Evolutionary conservation across 225 moss, liverwort and hornwort species (phyloP).

Genomic region (Asterella californica): DNA sequence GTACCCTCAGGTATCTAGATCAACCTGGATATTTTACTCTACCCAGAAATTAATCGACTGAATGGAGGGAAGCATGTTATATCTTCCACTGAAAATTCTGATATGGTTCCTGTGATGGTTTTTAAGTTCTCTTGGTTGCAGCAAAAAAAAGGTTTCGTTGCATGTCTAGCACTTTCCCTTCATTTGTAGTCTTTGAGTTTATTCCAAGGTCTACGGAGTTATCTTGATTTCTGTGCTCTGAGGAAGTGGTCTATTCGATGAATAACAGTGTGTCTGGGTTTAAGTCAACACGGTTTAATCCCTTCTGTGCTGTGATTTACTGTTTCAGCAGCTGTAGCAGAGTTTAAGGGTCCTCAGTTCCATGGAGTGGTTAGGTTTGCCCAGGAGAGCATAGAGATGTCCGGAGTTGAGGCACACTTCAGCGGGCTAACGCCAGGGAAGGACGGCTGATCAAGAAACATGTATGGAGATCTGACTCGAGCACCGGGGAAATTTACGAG

Average conservation of each 20-base stretch:
- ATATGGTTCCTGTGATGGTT: background rate
- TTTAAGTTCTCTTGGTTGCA: background rate
- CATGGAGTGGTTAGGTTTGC: conserved; percentile 86
- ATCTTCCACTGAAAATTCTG: too few species aligned
- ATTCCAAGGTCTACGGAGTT: background rate
- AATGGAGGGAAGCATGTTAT: background rate
- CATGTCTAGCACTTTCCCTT: background rate
- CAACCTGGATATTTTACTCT: background rate
- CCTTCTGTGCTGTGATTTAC: conserved; percentile 24
- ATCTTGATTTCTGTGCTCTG: background rate
- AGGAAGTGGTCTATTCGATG: too few species aligned
- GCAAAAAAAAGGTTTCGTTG: background rate
- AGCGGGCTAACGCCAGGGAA: conserved; percentile 76
- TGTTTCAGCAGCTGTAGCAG: conserved; percentile 89
- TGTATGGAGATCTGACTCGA: conserved; percentile 80
- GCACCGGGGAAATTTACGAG: conserved; percentile 71
- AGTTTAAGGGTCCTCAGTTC: conserved; percentile 95
- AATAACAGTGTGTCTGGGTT: too few species aligned
- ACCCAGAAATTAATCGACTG: background rate
- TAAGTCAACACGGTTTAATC: background rate
- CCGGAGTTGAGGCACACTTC: conserved; percentile 74
- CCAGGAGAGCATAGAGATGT: conserved; percentile 76
- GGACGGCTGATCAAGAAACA: conserved; percentile 88
- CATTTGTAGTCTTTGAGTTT: background rate
- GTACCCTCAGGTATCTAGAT: conserved; percentile 63